These are phyloP conservation scores for Wickerhamiella sorbophila DNA, from an alignment of 805 yeast species.

Conservation along the genomic window DNA sequence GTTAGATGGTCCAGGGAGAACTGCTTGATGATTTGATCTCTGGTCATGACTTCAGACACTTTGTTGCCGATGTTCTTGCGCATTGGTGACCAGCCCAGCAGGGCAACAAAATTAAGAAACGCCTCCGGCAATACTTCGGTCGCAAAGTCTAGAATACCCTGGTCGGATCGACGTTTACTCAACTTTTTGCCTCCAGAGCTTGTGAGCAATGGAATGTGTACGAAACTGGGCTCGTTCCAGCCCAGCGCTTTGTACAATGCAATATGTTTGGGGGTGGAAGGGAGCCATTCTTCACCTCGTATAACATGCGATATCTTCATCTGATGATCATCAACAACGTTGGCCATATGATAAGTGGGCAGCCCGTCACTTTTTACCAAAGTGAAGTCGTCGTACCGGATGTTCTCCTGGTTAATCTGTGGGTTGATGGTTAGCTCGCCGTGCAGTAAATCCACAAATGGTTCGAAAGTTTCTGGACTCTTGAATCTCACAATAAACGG, in stretches of 20 bases:
- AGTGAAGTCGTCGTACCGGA: conserved; percentile 80
- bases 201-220: conserved; percentile 85
- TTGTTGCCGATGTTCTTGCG: conserved; percentile 29
- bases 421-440: conserved; percentile 68
- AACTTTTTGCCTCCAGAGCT: conserved; percentile 45
- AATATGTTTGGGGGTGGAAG: conserved; percentile 89
- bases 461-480: conserved; percentile 57
- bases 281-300: conserved; percentile 96
- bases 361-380: conserved; percentile 82
- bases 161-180: conserved; percentile 75
- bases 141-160: conserved; percentile 47
- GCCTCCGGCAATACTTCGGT: conserved; percentile 67
- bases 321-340: conserved; percentile 84
- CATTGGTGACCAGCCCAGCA: conserved; percentile 92
- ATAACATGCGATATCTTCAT: conserved; percentile 91
- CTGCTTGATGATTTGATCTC: conserved; percentile 34
- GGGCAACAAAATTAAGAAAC: conserved; percentile 66
- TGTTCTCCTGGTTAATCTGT: conserved; percentile 53
- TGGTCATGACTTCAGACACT: conserved; percentile 20
- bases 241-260: conserved; percentile 76
- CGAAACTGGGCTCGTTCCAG: conserved; percentile 67
- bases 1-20: conserved; percentile 67
- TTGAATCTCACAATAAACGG: conserved; percentile 55
- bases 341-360: conserved; percentile 96
- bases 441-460: conserved; percentile 59